Evolutionary conservation across 352 stramenopile genomes (phyloP), one percentile per base, ranked within the genome.

Genomic region (Phytophthora cajani): DNA sequence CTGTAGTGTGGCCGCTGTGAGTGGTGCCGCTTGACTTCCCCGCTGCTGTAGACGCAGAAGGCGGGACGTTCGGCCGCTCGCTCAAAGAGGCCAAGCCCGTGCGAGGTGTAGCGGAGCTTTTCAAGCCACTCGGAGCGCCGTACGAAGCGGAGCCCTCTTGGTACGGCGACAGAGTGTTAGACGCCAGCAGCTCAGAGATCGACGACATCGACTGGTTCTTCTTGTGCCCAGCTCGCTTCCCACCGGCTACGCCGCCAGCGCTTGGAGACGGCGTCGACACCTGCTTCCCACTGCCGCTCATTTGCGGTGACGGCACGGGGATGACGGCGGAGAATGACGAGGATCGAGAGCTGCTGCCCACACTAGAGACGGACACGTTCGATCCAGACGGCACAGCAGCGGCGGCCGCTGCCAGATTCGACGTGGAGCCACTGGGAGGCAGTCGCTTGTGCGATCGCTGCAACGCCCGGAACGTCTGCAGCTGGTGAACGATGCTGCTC

Each of bases 141-240:
- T 75, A 79, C 3, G 69, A 62, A 2, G 72, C 70, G 25, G 79
- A 71, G 11, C 82, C 69, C 51, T 93, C 85, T 51, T 91, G 85
- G 42, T 93, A 94, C 7, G 80, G 89, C 9, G 84, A 89, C 6
- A 71, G 65, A 5, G 62, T 57, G 17, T 75, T 82, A 4, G 87
- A 88, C 8, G 89, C 75, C 21, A 96, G 67, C 52, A 96, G 59
- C 62, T 96, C 89, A 6, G 89, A 96, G 59, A 96, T 93, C 1
- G 87, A 93, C 42, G 89, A 96, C 85, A 96, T 93, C 3, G 87
- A 95, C 62, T 94, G 86, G 64, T 96, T 94, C 64, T 96, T 96
- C 74, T 95, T 93, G 77, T 96, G 89, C 16, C 74, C 82, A 53
- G 85, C 85, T 68, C 84, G 81, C 46, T 94, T 94, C 9, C 77